Base-by-base conservation (phyloP, 345 rosid species). In the Durio zibethinus region DNA sequence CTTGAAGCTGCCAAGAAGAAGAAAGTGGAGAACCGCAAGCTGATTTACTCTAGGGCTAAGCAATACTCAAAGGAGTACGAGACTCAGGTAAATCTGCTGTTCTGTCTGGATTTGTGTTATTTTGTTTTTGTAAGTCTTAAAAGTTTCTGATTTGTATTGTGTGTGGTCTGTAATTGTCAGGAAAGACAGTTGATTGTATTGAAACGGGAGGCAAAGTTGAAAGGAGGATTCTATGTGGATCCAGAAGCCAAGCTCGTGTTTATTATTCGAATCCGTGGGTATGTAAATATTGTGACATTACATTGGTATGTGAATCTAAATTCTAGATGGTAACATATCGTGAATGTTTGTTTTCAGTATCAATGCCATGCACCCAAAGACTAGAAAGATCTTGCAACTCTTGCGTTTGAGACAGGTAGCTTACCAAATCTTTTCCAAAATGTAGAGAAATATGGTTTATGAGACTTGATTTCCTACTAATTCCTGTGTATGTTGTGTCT, bases 221-320 rank as follows among this genome's bases (percentile, higher is more conserved):
- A 93, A 68, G 97, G 98, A 7, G 96, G 94, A 2, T 95, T 93
- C 78, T 95, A 95, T 84, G 99, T 93, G 18, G 87, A 89, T 40
- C 98, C 99, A 21, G 98, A 95, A 81, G 93, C 98, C 14, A 94
- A 91, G 83, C 92, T 91, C 2, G 45, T 94, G 83, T 94, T 91
- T 72, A 90, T 93, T 64, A 64, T 93, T 76, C 88, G 98, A 53
- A 94, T 93, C 31, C 93, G 90, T 73, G 97, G 97, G 98, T 92
- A 81, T 54, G 86, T 74, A 6, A 18, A 73, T 42, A 2, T 43
- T 50, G 29, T 7, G 0, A 7, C 14, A 16, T 52, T 54, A 2
- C 3, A 10, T 54, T 50, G 52, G 2, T 52, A 7, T 15, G 57
- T 61, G 56, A 31, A 10, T 50, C 9, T 23, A 71, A 35, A 21